Percentiles rank a stretch among this genome's conserved stretches.
Conservation (phyloP, 73 alveolate species). For the Paramecium caudatum region DNA sequence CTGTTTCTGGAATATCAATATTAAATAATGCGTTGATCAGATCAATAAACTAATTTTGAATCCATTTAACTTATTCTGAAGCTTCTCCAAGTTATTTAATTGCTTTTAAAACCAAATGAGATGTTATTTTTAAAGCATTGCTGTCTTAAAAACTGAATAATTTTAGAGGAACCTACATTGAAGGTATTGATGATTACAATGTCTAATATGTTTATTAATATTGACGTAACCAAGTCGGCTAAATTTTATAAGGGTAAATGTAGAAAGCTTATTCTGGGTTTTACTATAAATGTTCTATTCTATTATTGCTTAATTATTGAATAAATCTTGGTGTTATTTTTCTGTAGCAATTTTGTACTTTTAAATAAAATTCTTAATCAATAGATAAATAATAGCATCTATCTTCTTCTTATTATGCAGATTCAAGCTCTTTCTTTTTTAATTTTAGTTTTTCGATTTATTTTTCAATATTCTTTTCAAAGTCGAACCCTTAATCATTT, state of each 20-base stretch:
- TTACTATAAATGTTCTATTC: background rate
- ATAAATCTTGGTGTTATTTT: background rate
- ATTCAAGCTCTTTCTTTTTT: background rate
- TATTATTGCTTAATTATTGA: background rate
- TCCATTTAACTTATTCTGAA: background rate
- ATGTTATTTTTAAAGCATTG: background rate
- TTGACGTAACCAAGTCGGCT: background rate
- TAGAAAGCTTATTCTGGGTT: background rate
- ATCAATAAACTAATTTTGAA: background rate
- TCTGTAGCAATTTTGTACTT: background rate
- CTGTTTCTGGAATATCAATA: background rate
- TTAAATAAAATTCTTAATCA: slow-evolving; percentile 6
- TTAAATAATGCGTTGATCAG: background rate
- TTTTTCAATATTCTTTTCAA: background rate
- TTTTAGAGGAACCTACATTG: background rate
- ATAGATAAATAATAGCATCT: background rate
- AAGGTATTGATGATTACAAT: background rate
- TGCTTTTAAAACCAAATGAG: slow-evolving; percentile 16
- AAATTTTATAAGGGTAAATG: background rate
- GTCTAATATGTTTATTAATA: background rate
- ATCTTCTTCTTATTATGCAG: background rate
- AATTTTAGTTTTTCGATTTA: background rate
- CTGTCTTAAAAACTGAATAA: slow-evolving; percentile 7
- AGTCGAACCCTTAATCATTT: slow-evolving; percentile 30
- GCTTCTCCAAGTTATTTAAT: background rate